Evolutionary conservation across 306 rosid genomes (phyloP), one percentile per base, ranked within the genome.

Genomic region (Hylodesmum podocarpum): DNA sequence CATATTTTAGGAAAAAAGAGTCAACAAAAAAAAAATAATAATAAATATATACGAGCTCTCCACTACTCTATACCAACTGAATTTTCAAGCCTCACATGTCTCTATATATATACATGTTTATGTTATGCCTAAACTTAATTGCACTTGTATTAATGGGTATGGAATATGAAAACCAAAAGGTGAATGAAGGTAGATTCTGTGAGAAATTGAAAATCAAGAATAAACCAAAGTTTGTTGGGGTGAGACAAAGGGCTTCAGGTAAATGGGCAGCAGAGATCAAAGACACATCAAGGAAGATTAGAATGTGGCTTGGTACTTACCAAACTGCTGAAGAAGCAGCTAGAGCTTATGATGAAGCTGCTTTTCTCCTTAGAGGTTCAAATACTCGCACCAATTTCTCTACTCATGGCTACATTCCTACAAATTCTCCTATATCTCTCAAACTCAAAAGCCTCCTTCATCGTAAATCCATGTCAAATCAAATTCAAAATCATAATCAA

Each of bases 241-340:
- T 93, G 53, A 86, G 98, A 66, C 96, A 93, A 62, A 87, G 98
- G 82, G 89, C 97, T 27, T 93, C 93, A 0, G 98, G 98, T 44
- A 93, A 89, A 87, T 93, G 97, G 97, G 97, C 93, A 8, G 91
- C 98, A 47, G 97, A 93, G 78, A 93, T 93, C 84, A 93, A 93
- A 84, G 98, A 93, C 88, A 89, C 97, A 13, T 81, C 92, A 4
- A 84, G 82, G 82, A 90, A 88, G 81, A 88, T 93, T 21, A 88
- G 97, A 37, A 70, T 94, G 87, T 94, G 98, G 98, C 87, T 94
- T 21, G 97, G 98, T 6, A 91, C 97, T n/a, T 91, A 84, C 18
- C 80, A 71, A 43, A 88, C 96, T 1, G 85, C 97, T 0, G 98
- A 93, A 16, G 97, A 88, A 71, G 97, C 98, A 58, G 98, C 98